A percentile compares a stretch with the other conserved stretches of the same genome.
These are phyloP conservation scores for Debaryomycetaceae sp. DNA, from an alignment of 1,139 yeast species.

Conservation along the genomic window DNA sequence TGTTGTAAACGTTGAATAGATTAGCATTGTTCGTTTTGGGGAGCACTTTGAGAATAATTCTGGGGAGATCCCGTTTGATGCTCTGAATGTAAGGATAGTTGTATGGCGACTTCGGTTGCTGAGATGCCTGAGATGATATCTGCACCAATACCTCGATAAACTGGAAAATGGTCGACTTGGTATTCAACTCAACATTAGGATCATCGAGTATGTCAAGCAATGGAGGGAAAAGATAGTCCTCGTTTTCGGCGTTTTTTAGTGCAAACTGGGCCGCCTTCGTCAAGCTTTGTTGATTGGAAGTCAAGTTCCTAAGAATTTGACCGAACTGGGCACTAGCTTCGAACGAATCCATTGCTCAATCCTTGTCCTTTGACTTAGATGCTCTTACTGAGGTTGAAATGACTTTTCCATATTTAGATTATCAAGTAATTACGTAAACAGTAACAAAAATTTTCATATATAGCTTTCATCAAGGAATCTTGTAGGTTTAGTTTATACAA, in stretches of 20 bases:
- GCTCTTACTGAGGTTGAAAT: background rate
- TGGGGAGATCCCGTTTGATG: constrained; percentile 38
- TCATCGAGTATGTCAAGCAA: constrained; percentile 64
- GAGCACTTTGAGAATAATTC: constrained; percentile 50
- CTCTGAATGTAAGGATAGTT: constrained; percentile 47
- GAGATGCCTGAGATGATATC: constrained; percentile 32
- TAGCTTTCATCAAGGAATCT: too few relatives aligned
- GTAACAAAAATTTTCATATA: too few relatives aligned
- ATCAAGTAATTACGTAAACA: background rate
- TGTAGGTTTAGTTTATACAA: background rate
- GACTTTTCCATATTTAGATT: background rate
- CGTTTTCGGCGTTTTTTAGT: constrained; percentile 53
- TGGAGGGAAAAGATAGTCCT: constrained; percentile 71
- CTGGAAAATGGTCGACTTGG: constrained; percentile 63
- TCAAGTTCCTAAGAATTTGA: constrained; percentile 55
- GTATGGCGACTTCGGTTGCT: constrained; percentile 27
- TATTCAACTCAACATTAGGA: constrained; percentile 47
- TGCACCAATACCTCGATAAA: constrained; percentile 59
- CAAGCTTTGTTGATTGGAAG: constrained; percentile 59
- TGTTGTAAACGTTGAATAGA: constrained; percentile 40
- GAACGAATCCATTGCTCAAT: constrained; percentile 62
- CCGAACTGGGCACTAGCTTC: constrained; percentile 71
- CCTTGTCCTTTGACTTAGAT: background rate
- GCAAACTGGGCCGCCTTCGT: constrained; percentile 59
- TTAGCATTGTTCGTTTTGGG: constrained; percentile 49